Evolutionary conservation across 768 basidiomycete genomes (phyloP).

Genomic region (Psilocybe tampanensis): DNA sequence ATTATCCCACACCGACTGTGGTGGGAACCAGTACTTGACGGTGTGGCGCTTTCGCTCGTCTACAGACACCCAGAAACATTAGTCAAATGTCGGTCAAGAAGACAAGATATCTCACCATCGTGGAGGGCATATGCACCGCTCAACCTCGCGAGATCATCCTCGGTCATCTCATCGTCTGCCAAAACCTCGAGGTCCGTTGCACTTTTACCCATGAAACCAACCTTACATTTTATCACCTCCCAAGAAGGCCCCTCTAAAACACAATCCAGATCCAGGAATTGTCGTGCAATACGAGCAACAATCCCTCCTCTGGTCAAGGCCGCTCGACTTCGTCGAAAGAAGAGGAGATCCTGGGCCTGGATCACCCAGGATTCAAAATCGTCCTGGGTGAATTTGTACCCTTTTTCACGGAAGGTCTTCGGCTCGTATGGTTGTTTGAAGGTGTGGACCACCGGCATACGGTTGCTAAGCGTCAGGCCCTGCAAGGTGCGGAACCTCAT

Average conservation of each 20-base stretch:
- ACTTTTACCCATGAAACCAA: constrained; percentile 1
- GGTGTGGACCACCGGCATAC: neutral
- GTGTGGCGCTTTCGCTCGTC: too few species aligned
- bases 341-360: neutral
- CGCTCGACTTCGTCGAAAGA: constrained; percentile 13
- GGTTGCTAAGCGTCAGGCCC: too few species aligned
- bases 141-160: constrained; percentile 8
- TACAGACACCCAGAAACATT: too few species aligned
- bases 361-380: constrained; percentile 5
- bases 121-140: constrained; percentile 12
- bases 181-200: neutral
- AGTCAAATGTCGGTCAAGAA: too few species aligned
- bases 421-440: neutral
- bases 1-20: too few species aligned
- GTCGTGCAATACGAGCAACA: constrained; percentile 10
- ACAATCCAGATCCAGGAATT: constrained; percentile 7
- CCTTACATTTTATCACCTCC: neutral
- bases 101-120: constrained; percentile 7
- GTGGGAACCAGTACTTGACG: too few species aligned
- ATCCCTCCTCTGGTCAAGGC: constrained; percentile 16
- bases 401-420: neutral
- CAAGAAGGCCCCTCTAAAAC: constrained; percentile 13
- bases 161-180: constrained; percentile 12
- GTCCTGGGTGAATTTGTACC: neutral
- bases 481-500: too few species aligned